Conservation (phyloP, 768 basidiomycete genomes). For the Stropharia rugosoannulata region DNA sequence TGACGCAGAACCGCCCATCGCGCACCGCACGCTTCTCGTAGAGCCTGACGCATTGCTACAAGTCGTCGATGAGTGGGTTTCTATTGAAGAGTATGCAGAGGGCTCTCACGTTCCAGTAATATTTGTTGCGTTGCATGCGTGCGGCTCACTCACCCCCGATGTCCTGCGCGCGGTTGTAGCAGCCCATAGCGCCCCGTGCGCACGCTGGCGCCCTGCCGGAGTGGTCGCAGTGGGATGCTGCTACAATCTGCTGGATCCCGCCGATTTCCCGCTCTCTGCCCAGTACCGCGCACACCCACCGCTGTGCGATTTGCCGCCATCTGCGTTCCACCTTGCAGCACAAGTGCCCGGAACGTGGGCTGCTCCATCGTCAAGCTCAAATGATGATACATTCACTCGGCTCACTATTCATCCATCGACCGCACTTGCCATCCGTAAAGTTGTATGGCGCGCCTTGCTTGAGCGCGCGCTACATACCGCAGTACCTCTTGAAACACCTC, state of each 20-base stretch:
- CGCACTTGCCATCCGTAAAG: slow-evolving; percentile 60
- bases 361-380: slow-evolving; percentile 22
- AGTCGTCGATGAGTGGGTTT: slow-evolving; percentile 55
- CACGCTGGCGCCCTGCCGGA: slow-evolving; percentile 48
- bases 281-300: slow-evolving; percentile 27
- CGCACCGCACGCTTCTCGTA: slow-evolving; percentile 57
- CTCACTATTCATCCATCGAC: slow-evolving; percentile 25
- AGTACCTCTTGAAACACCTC: not conserved
- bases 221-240: slow-evolving; percentile 75
- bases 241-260: slow-evolving; percentile 64
- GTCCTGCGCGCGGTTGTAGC: slow-evolving; percentile 54
- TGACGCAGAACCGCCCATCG: slow-evolving; percentile 34
- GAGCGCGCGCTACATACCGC: slow-evolving; percentile 15
- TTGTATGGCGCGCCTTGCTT: slow-evolving; percentile 70
- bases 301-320: slow-evolving; percentile 39
- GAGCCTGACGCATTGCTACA: slow-evolving; percentile 44
- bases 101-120: slow-evolving; percentile 34
- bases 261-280: slow-evolving; percentile 60
- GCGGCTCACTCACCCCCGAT: slow-evolving; percentile 71
- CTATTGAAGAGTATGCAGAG: not conserved
- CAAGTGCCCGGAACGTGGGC: slow-evolving; percentile 70
- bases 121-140: slow-evolving; percentile 72
- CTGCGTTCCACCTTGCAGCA: slow-evolving; percentile 68
- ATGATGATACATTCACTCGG: slow-evolving; percentile 19
- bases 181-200: slow-evolving; percentile 9